These are phyloP conservation scores for Trichoderma asperelloides DNA, from an alignment of 495 filamentous ascomycete genomes.

Conservation along the genomic window DNA sequence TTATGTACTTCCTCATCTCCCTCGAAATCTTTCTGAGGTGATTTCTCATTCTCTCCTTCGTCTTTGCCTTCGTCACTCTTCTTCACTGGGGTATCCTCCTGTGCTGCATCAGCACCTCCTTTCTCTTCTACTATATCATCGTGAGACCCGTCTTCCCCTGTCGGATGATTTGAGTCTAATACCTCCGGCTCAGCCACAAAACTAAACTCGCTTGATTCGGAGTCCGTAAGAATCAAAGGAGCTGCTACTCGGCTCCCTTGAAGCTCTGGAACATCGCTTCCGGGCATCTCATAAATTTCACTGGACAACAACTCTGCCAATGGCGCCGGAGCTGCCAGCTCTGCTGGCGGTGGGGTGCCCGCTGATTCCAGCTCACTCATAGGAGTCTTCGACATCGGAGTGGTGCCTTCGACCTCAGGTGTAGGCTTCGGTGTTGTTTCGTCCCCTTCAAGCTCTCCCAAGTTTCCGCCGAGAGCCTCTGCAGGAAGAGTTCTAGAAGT, in stretches of 20 bases:
- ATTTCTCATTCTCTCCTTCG: neutral
- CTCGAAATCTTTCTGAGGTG: neutral
- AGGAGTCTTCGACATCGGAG: neutral
- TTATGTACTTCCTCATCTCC: neutral
- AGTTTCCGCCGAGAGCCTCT: neutral
- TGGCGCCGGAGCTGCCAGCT: neutral
- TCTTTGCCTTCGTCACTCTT: neutral
- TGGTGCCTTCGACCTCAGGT: neutral
- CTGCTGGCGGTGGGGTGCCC: neutral
- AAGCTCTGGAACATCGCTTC: neutral
- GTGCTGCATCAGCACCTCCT: neutral
- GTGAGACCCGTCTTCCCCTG: neutral
- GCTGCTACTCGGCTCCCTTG: neutral
- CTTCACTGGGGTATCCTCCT: neutral
- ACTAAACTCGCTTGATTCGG: neutral
- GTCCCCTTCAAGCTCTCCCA: neutral
- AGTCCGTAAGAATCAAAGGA: neutral
- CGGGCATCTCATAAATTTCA: constrained; percentile 1
- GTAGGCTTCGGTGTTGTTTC: neutral
- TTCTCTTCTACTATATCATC: neutral
- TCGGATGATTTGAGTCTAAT: neutral
- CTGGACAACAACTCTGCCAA: neutral
- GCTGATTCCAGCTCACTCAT: neutral
- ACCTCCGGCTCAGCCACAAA: neutral
- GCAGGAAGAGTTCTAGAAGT: neutral